Base-by-base conservation (phyloP, 768 basidiomycete species). In the Nidula microcarpa region DNA sequence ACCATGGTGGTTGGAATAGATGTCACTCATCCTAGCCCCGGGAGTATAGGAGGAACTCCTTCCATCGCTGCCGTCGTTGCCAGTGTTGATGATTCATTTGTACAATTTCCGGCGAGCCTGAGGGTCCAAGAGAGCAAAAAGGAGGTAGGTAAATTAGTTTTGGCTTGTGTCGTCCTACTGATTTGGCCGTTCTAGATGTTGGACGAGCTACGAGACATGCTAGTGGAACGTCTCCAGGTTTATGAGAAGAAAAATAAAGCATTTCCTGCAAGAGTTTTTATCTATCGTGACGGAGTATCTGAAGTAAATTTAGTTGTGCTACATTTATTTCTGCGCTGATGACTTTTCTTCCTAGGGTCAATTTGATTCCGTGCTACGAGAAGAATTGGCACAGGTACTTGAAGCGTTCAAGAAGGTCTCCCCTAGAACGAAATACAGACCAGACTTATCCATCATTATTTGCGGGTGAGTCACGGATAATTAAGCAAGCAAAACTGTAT, bases 1-100 rank as follows among this genome's bases (percentile, higher is more conserved):
- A 92, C 91, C 8, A 93, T 94, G 86, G 70, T 94, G 62, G 84
- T 94, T 2, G 91, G 91, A 0, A 89, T 91, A 57, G 89, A 93
- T 61, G 89, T 91, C 0, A 92, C 88, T 0, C 90, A 92, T 57
- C 88, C 90, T 3, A 79, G 87, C 1, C 86, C 87, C 1, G 77
- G 70, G 5, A 87, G 86, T 57, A 64, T 73, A 49, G 75, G 75
- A 2, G 91, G 91, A 2, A 85, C 89, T 0, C 91, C 91, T 2
- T 91, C 89, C 0, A 87, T 94, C 43, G 89, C 88, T 0, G 91
- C 89, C 0, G 86, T 93, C 9, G 91, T 93, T 2, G 91, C 86
- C 0, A 92, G 83, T 53, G 72, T 83, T 1, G 89, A 93, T 60
- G 70, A 73, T 23, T 66, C 73, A 1, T 91, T 89, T 57, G 85